phyloP scores from a whole-genome alignment of 1,284 basidiomycete genomes.

The Caloboletus firmus region DNA sequence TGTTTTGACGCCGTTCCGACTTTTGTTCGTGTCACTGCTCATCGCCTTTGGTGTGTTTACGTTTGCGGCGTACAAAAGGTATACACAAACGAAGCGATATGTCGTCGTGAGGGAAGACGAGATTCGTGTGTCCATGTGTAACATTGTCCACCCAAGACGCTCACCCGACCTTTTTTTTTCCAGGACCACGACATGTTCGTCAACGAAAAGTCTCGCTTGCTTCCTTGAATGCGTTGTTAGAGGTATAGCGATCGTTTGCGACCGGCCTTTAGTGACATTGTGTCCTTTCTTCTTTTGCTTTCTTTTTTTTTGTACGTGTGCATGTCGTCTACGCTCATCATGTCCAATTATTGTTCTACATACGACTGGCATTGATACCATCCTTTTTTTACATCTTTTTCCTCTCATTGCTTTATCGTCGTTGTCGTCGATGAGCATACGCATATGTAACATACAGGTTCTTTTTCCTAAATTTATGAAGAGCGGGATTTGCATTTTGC shows the following conservation, averaged over 20 bases:
- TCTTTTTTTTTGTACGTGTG: background rate
- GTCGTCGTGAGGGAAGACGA: slow-evolving; percentile 4
- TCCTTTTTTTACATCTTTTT: background rate
- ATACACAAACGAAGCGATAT: slow-evolving; percentile 4
- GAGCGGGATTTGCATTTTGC: background rate
- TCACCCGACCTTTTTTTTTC: background rate
- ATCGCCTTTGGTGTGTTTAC: slow-evolving; percentile 42
- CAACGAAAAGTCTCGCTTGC: slow-evolving; percentile 29
- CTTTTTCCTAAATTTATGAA: slow-evolving; percentile 13
- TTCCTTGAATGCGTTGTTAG: slow-evolving; percentile 18
- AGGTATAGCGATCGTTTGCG: background rate
- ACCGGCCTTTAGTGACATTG: background rate
- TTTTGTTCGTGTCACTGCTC: slow-evolving; percentile 42
- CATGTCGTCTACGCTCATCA: slow-evolving; percentile 3
- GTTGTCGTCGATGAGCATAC: background rate
- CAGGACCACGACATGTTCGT: slow-evolving; percentile 13
- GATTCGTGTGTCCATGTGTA: slow-evolving; percentile 10
- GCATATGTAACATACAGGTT: background rate
- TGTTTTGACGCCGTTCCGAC: slow-evolving; percentile 30
- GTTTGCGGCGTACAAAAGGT: slow-evolving; percentile 17
- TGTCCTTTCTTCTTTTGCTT: background rate
- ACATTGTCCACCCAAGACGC: background rate
- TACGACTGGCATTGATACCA: slow-evolving; percentile 12
- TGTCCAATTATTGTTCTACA: background rate
- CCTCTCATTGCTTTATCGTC: background rate